Conservation (phyloP, 192 early-diverging fungal genomes). For the Rhizoclosmatium globosum region DNA sequence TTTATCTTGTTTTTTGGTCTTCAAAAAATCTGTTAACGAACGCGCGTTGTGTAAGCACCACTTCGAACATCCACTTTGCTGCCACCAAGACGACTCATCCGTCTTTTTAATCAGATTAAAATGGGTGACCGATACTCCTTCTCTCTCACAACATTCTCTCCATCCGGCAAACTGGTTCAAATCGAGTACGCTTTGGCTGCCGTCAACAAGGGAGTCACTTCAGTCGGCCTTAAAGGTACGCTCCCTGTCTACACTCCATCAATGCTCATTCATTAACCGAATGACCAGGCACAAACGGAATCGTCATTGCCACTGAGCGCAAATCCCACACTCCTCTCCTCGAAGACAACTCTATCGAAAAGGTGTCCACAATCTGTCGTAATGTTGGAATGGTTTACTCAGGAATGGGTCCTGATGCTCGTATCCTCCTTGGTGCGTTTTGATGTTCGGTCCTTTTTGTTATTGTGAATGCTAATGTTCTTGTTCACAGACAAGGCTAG, state of each 20-base stretch:
- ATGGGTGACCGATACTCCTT: conserved; percentile 85
- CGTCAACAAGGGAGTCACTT: conserved; percentile 87
- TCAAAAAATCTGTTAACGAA: no score
- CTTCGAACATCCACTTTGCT: no score
- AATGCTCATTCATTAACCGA: neutral
- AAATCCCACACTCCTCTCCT: conserved; percentile 92
- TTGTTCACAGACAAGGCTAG: conserved; percentile 79
- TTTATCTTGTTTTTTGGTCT: no score
- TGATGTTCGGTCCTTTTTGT: neutral
- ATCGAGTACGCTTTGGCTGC: conserved; percentile 98
- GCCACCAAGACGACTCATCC: no score
- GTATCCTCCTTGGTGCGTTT: conserved; percentile 80
- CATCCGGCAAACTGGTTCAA: conserved; percentile 98
- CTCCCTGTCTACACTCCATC: neutral
- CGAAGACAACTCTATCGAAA: conserved; percentile 91
- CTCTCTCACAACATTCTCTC: conserved; percentile 99
- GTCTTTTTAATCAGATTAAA: neutral
- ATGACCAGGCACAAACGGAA: conserved; percentile 86
- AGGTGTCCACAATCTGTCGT: conserved; percentile 86
- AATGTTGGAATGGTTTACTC: conserved; percentile 99
- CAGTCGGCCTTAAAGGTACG: conserved; percentile 93
- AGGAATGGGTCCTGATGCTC: conserved; percentile 98
- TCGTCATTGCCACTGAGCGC: conserved; percentile 98
- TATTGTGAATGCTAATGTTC: neutral
- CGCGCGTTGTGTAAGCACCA: no score